A percentile compares a stretch with the other conserved stretches of the same genome.
These are phyloP conservation scores for Saccharomycopsis amapae DNA, from an alignment of 805 yeast species.

Conservation along the genomic window DNA sequence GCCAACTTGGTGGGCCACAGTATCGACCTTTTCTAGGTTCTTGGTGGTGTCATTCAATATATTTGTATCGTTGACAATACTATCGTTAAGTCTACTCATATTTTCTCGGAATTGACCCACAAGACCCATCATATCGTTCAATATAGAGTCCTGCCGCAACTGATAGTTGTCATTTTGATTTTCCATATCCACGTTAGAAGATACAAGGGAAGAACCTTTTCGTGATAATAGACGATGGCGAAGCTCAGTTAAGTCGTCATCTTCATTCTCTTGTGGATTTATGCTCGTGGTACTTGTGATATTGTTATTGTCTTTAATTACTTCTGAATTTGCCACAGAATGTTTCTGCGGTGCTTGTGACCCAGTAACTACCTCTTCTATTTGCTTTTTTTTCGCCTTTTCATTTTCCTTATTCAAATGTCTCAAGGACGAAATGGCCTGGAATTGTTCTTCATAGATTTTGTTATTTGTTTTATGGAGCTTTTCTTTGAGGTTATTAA, in stretches of 20 bases:
- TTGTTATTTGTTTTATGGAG: background rate
- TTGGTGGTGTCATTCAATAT: slow-evolving; percentile 4
- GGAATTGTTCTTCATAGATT: background rate
- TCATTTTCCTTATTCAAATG: slow-evolving; percentile 4
- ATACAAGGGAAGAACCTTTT: background rate
- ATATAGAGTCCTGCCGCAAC: slow-evolving; percentile 13
- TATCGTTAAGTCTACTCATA: slow-evolving; percentile 13
- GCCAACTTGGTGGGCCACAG: slow-evolving; percentile 12
- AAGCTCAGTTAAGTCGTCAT: slow-evolving; percentile 10
- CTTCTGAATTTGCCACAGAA: too few relatives aligned
- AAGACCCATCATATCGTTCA: slow-evolving; percentile 19
- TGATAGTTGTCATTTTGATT: slow-evolving; percentile 18
- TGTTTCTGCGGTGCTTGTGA: too few relatives aligned
- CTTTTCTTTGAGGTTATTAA: background rate
- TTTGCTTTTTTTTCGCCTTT: background rate
- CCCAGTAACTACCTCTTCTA: too few relatives aligned
- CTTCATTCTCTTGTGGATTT: too few relatives aligned
- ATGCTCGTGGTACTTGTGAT: too few relatives aligned
- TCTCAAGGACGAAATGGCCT: slow-evolving; percentile 1
- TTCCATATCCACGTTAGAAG: slow-evolving; percentile 7
- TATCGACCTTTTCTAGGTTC: slow-evolving; percentile 16
- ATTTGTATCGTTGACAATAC: slow-evolving; percentile 12
- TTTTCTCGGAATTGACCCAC: slow-evolving; percentile 17
- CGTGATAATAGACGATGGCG: slow-evolving; percentile 14
- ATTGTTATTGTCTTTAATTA: too few relatives aligned